Conservation (phyloP, 2,329 filamentous ascomycete genomes). For the Sporothrix dimorphospora region DNA sequence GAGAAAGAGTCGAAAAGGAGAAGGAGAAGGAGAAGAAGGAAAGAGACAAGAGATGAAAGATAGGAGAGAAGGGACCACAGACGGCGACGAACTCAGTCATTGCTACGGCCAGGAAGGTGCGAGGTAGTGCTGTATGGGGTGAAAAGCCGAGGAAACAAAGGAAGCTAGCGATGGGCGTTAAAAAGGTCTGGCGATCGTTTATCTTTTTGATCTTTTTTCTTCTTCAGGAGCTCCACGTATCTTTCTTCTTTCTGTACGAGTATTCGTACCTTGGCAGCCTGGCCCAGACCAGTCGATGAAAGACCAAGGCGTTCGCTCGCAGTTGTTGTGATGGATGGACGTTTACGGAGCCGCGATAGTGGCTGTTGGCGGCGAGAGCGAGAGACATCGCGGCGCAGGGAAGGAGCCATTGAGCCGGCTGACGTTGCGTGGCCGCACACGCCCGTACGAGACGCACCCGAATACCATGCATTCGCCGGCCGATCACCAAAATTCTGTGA, state of each 20-base stretch:
- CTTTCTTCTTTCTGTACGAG: not conserved
- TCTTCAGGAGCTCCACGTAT: not conserved
- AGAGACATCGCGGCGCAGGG: not conserved
- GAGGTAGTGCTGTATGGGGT: not conserved
- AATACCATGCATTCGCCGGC: not conserved
- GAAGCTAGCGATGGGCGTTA: not conserved
- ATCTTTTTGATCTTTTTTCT: too few species aligned
- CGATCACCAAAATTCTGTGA: not conserved
- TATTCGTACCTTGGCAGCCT: conserved; percentile 2
- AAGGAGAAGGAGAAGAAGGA: too few species aligned
- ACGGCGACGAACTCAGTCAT: not conserved
- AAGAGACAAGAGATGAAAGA: not conserved
- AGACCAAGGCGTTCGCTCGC: not conserved
- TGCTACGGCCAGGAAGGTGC: not conserved
- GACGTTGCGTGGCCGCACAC: not conserved
- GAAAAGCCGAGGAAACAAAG: not conserved
- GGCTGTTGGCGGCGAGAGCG: too few species aligned
- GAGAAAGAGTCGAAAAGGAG: not conserved
- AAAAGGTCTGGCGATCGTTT: not conserved
- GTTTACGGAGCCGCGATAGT: not conserved
- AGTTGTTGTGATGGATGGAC: not conserved
- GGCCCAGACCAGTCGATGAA: not conserved
- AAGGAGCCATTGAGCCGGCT: conserved; percentile 1
- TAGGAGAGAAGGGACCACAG: not conserved
- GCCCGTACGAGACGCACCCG: not conserved